Evolutionary conservation across 108 stramenopile genomes (phyloP).

Genomic region (Fragilaria crotonensis): DNA sequence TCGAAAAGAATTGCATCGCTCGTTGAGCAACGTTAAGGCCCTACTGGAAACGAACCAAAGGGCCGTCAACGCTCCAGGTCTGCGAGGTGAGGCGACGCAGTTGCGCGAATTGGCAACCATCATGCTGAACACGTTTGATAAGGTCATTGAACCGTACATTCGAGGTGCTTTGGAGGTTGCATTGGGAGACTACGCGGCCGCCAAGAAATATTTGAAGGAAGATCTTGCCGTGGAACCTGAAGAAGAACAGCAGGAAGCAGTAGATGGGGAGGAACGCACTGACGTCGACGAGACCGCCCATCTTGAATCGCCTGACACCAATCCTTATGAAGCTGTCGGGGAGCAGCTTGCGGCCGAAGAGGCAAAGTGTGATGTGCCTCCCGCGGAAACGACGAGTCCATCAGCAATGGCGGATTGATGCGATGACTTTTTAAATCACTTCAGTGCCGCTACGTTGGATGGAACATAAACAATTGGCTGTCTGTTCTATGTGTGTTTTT

Average conservation of each 20-base stretch:
- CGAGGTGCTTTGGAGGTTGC: slow-evolving; percentile 56
- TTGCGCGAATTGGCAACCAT: slow-evolving; percentile 59
- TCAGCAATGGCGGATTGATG: not conserved
- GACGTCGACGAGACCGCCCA: slow-evolving; percentile 3
- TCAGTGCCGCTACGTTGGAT: too few species aligned
- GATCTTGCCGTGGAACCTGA: slow-evolving; percentile 1
- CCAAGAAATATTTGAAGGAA: slow-evolving; percentile 13
- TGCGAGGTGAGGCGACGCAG: slow-evolving; percentile 59
- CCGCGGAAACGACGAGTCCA: not conserved
- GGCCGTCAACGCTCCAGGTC: slow-evolving; percentile 61
- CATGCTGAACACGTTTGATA: slow-evolving; percentile 42
- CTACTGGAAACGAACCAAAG: slow-evolving; percentile 65
- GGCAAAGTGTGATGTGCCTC: not conserved
- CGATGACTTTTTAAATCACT: not conserved
- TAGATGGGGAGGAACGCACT: slow-evolving; percentile 20
- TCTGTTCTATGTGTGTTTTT: too few species aligned
- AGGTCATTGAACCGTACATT: slow-evolving; percentile 56
- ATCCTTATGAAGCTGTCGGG: not conserved
- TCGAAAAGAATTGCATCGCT: slow-evolving; percentile 22
- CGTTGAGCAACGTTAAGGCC: slow-evolving; percentile 30
- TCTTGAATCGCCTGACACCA: not conserved
- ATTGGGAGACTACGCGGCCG: slow-evolving; percentile 40
- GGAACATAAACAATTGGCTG: too few species aligned
- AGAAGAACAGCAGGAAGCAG: slow-evolving; percentile 18
- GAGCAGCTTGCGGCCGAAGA: not conserved